Percentiles rank a stretch among this genome's conserved stretches.
These are phyloP conservation scores for Neofusicoccum kwambonambiense DNA, from an alignment of 2,329 filamentous ascomycete genomes.

Conservation along the genomic window DNA sequence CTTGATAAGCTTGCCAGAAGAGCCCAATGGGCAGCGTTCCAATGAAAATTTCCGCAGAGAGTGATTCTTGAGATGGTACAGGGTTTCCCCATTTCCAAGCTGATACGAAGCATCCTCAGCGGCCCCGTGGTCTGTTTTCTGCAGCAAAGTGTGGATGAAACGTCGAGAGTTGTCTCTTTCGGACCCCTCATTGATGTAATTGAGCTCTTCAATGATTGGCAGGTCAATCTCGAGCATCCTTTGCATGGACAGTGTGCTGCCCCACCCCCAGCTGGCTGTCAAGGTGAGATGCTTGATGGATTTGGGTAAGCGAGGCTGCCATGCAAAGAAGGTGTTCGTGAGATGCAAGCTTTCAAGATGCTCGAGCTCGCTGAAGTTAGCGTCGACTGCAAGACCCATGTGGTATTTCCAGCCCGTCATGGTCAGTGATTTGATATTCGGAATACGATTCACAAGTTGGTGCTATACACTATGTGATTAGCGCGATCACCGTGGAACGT, in stretches of 20 bases:
- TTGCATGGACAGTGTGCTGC: background rate
- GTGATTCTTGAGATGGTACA: background rate
- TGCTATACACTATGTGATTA: background rate
- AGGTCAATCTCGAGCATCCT: constrained; percentile 1
- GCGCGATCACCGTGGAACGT: background rate
- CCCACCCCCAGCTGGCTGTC: constrained; percentile 5
- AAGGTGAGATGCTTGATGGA: background rate
- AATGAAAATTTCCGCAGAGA: constrained; percentile 1
- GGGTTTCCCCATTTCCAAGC: background rate
- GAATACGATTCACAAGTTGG: constrained; percentile 20
- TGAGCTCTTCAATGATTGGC: background rate
- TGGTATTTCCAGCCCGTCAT: constrained; percentile 19
- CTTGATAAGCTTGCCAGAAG: background rate
- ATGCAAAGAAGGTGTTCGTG: constrained; percentile 1
- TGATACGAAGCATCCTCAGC: background rate
- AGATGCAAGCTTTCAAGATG: background rate
- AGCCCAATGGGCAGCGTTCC: background rate
- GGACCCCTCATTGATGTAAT: constrained; percentile 6
- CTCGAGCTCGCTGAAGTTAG: background rate
- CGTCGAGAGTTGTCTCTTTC: background rate
- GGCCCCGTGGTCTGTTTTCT: background rate
- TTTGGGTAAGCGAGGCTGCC: background rate
- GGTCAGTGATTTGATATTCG: constrained; percentile 22
- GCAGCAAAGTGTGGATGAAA: background rate
- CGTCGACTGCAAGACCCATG: background rate